A percentile compares a stretch with the other conserved stretches of the same genome.
Conservation (phyloP, 306 rosid species). For the Malus orientalis region DNA sequence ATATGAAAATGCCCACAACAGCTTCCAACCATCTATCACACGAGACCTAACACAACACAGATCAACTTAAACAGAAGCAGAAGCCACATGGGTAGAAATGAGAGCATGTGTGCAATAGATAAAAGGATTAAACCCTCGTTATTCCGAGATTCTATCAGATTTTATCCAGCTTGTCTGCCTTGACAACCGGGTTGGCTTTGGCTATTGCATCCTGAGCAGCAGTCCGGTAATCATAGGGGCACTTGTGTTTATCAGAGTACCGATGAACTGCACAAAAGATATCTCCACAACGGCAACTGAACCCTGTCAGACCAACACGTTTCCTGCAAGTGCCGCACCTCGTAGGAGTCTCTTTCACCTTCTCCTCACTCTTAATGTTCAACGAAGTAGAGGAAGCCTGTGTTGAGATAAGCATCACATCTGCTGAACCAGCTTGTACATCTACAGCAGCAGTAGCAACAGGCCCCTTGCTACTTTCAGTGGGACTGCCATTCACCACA, state of each 20-base stretch:
- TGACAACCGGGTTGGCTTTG: constrained; percentile 42
- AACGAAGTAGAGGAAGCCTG: constrained; percentile 4
- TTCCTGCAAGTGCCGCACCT: constrained; percentile 37
- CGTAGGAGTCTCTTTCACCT: constrained; percentile 26
- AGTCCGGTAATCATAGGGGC: constrained; percentile 24
- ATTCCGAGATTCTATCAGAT: constrained; percentile 1
- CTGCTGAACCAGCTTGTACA: not conserved
- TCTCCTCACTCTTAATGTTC: constrained; percentile 18
- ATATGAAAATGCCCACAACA: constrained; percentile 6
- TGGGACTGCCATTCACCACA: constrained; percentile 25
- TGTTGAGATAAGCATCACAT: constrained; percentile 7
- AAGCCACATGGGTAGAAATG: constrained; percentile 3
- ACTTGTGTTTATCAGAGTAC: constrained; percentile 33
- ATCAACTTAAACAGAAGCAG: constrained; percentile 5
- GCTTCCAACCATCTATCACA: constrained; percentile 9
- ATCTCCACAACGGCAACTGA: constrained; percentile 37
- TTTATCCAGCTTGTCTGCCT: constrained; percentile 36
- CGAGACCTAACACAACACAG: not conserved
- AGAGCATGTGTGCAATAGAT: constrained; percentile 10
- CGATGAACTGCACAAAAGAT: constrained; percentile 35
- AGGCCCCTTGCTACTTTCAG: constrained; percentile 8
- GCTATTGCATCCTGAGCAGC: constrained; percentile 30
- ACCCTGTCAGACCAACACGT: constrained; percentile 36
- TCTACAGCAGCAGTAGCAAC: not conserved
- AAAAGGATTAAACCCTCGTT: not conserved